Base-by-base conservation (phyloP, 257 asterid species). In the Primulina tabacum region DNA sequence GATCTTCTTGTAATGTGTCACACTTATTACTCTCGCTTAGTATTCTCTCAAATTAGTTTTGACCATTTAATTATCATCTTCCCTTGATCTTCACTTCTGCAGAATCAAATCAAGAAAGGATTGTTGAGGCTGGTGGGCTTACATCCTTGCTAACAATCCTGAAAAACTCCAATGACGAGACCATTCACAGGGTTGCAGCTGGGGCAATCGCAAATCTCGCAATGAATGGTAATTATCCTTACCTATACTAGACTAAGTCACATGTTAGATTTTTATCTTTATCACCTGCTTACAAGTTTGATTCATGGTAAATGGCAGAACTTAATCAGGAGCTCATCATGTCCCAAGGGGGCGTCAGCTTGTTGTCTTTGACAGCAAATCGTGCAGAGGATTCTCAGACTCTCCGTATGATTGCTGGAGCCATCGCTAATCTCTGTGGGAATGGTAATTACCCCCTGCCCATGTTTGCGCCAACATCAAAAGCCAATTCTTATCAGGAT, bases 191-290 rank as follows among this genome's bases (percentile, higher is more conserved):
- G 77, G 95, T 89, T 77, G 97, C 96, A 18, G 96, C 97, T 67
- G 97, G 96, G 62, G 97, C 97, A 81, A 79, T 91, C 56, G 97
- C 97, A 70, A 91, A 91, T 80, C 97, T 91, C 68, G 97, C 96
- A 35, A 89, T 91, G 97, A 91, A 84, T 17, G 96, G 97, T 89
- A 78, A 75, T 62, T 47, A 76, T 60, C 67, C 64, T 75, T 71
- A 50, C 34, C 35, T 73, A 43, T 65, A 57, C 38, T 10, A 18
- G 11, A 28, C 18, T 32, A 38, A 7, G 21, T 57, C 33, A 60
- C 7, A 69, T 34, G 6, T 20, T 60, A 47, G 32, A n/a, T 57
- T 29, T 6, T 37, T 38, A 64, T 40, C 33, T 69, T 18, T 69
- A 21, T 63, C 17, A 43, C 35, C 12, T 66, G 58, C 68, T 62